Evolutionary conservation across 169 alveolate species (phyloP).

Genomic region (Theileria equi): DNA sequence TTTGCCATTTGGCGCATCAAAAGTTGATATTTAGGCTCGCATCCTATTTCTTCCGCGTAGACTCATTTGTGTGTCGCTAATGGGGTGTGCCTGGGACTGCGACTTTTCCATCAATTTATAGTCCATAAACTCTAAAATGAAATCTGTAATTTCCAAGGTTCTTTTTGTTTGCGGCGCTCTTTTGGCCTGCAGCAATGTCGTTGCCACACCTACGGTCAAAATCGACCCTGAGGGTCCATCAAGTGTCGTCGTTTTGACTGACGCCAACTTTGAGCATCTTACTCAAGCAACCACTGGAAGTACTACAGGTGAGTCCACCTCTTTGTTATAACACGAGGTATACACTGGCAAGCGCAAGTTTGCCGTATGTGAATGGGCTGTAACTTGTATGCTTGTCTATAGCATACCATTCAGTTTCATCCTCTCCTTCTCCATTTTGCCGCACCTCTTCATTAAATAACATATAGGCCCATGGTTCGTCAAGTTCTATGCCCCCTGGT

Average conservation of each 20-base stretch:
- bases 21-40: no score
- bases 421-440: neutral
- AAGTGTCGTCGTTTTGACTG: constrained; percentile 60
- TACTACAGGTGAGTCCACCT: constrained; percentile 62
- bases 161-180: neutral
- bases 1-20: no score
- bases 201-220: no score
- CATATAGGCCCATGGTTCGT: constrained; percentile 84
- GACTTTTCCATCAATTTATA: no score
- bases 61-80: no score
- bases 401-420: neutral
- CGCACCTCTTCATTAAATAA: neutral
- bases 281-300: constrained; percentile 72
- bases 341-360: neutral
- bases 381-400: neutral
- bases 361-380: neutral
- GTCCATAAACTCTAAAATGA: no score
- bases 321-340: neutral
- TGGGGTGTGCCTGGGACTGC: no score
- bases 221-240: neutral
- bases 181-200: neutral
- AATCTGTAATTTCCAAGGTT: no score
- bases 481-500: constrained; percentile 92
- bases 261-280: constrained; percentile 64
- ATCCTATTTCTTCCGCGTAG: no score